Evolutionary conservation across 805 yeast genomes (phyloP).

Genomic region (Blastobotrys parvus): DNA sequence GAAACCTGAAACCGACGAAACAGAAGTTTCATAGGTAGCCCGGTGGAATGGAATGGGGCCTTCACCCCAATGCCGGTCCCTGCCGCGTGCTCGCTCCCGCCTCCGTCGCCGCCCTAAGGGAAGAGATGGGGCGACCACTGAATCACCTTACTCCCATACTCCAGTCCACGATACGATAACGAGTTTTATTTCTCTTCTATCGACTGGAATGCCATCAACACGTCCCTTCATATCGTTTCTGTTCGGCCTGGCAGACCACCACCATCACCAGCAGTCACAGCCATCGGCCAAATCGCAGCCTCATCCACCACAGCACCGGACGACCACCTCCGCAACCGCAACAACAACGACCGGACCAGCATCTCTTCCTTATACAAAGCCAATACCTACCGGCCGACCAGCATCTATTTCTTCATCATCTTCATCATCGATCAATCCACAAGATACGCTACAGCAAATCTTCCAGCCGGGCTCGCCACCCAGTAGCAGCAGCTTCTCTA

Average conservation of each 20-base stretch:
- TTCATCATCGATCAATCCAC: neutral
- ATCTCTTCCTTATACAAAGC: no score
- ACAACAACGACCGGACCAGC: neutral
- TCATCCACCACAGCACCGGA: neutral
- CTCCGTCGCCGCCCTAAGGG: no score
- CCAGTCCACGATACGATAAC: no score
- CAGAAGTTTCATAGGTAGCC: no score
- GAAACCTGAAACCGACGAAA: no score
- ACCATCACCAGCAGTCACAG: neutral
- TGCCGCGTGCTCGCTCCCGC: neutral
- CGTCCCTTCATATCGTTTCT: conserved; percentile 19
- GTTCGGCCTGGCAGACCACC: conserved; percentile 9
- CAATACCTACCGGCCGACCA: no score
- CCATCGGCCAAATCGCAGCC: neutral
- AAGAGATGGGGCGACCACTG: no score
- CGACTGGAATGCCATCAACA: conserved; percentile 18
- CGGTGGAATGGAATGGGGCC: no score
- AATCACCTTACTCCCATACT: no score
- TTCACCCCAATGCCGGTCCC: no score
- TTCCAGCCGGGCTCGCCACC: neutral
- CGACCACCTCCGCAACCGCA: neutral
- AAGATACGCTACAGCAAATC: neutral
- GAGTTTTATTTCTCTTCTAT: no score
- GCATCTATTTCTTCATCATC: neutral
- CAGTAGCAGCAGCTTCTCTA: neutral